Evolutionary conservation across 768 basidiomycete genomes (phyloP).

Genomic region (Strobilomyces dryophilus): DNA sequence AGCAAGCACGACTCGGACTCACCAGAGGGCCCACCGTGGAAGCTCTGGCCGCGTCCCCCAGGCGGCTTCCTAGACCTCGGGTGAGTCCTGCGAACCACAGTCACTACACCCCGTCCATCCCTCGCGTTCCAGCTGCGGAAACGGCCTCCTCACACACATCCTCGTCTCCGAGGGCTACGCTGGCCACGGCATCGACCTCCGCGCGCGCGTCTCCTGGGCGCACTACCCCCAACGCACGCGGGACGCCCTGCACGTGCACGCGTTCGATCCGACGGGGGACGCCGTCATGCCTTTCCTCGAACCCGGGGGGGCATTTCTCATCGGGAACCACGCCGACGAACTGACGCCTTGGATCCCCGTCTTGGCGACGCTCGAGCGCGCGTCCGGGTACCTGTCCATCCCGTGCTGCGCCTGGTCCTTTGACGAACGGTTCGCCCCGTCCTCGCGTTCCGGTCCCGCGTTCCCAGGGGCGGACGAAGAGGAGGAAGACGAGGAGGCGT

Average conservation of each 20-base stretch:
- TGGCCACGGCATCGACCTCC: slow-evolving; percentile 83
- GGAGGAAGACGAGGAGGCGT: slow-evolving; percentile 23
- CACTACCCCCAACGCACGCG: slow-evolving; percentile 67
- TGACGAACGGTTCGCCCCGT: slow-evolving; percentile 55
- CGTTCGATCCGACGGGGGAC: slow-evolving; percentile 56
- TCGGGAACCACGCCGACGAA: slow-evolving; percentile 96
- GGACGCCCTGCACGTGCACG: slow-evolving; percentile 55
- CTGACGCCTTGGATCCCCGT: slow-evolving; percentile 93
- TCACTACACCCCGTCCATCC: neutral
- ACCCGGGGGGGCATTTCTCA: slow-evolving; percentile 63
- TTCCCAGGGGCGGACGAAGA: too few species aligned
- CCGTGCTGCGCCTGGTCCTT: slow-evolving; percentile 91
- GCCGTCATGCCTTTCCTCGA: slow-evolving; percentile 29
- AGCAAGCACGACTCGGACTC: neutral
- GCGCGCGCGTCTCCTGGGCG: slow-evolving; percentile 80
- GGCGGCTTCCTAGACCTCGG: slow-evolving; percentile 91
- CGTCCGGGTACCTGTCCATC: slow-evolving; percentile 74
- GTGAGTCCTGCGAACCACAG: slow-evolving; percentile 33
- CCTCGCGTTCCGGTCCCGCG: too few species aligned
- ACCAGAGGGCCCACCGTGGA: slow-evolving; percentile 46
- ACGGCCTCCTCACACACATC: slow-evolving; percentile 89
- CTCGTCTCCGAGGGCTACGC: slow-evolving; percentile 77
- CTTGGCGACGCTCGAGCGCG: slow-evolving; percentile 55
- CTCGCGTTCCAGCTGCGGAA: slow-evolving; percentile 64
- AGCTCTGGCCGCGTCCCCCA: slow-evolving; percentile 69